These are phyloP conservation scores for Trichophaea hybrida DNA, from an alignment of 2,329 filamentous ascomycete species.

Conservation along the genomic window DNA sequence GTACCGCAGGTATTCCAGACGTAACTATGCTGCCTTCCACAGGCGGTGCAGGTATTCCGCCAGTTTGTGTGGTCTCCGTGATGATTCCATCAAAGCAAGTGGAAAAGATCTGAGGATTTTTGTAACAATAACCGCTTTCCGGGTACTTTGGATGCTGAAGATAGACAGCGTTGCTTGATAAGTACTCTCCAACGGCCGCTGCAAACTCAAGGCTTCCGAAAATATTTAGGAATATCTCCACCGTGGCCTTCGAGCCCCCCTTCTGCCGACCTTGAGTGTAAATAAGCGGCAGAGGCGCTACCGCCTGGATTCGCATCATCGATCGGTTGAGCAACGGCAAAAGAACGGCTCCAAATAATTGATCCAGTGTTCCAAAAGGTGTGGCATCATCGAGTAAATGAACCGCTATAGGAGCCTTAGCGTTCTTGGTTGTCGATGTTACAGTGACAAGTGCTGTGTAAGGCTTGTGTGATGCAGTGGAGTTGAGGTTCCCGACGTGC, in stretches of 20 bases:
- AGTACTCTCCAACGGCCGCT: slow-evolving; percentile 4
- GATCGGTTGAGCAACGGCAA: background rate
- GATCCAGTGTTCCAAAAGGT: background rate
- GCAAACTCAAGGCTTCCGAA: background rate
- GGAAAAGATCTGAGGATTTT: slow-evolving; percentile 13
- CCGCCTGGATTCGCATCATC: background rate
- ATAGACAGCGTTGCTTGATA: slow-evolving; percentile 5
- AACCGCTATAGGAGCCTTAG: background rate
- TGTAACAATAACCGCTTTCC: slow-evolving; percentile 3
- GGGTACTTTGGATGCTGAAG: slow-evolving; percentile 14
- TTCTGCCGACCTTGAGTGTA: background rate
- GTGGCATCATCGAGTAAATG: background rate
- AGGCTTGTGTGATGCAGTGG: too few relatives aligned
- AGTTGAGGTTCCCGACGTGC: too few relatives aligned
- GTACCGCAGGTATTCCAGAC: background rate
- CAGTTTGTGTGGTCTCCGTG: slow-evolving; percentile 6
- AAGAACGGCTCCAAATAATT: background rate
- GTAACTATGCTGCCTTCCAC: background rate
- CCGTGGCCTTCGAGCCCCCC: background rate
- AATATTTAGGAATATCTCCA: background rate
- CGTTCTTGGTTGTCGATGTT: background rate
- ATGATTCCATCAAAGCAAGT: background rate
- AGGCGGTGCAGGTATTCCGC: slow-evolving; percentile 1
- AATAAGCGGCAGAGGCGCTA: background rate
- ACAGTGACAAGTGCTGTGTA: too few relatives aligned